These are phyloP conservation scores for Mycena alexandri DNA, from an alignment of 768 basidiomycete species.

Conservation along the genomic window DNA sequence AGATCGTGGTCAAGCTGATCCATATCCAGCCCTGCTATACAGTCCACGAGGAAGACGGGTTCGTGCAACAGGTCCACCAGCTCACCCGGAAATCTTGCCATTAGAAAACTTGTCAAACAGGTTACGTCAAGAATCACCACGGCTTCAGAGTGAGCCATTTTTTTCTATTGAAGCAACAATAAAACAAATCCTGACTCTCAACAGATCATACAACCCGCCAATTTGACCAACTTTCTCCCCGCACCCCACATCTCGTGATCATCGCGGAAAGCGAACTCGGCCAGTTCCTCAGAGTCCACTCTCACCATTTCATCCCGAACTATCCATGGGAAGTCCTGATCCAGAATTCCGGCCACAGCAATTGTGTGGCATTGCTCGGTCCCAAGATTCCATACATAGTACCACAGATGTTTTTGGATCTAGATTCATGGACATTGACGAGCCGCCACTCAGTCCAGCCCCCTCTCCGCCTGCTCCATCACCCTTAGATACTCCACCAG, in stretches of 20 bases:
- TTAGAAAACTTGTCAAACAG: not conserved
- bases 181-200: not conserved
- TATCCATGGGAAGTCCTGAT: not conserved
- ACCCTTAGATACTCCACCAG: not conserved
- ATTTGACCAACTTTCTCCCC: not conserved
- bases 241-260: not conserved
- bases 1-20: not conserved
- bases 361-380: not conserved
- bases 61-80: not conserved
- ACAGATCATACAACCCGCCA: not conserved
- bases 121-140: not conserved
- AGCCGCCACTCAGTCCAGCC: not conserved
- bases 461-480: not conserved
- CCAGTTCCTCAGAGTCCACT: not conserved
- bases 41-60: not conserved
- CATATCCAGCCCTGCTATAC: not conserved
- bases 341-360: not conserved
- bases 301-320: not conserved
- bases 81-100: not conserved
- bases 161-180: not conserved
- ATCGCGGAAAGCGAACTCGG: slow-evolving; percentile 1
- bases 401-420: not conserved
- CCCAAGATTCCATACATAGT: not conserved
- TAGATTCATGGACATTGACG: not conserved
- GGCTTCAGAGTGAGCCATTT: not conserved